Percentiles rank a stretch among this genome's conserved stretches.
phyloP scores from a whole-genome alignment of 805 yeast species.

The Saturnispora sekii region DNA sequence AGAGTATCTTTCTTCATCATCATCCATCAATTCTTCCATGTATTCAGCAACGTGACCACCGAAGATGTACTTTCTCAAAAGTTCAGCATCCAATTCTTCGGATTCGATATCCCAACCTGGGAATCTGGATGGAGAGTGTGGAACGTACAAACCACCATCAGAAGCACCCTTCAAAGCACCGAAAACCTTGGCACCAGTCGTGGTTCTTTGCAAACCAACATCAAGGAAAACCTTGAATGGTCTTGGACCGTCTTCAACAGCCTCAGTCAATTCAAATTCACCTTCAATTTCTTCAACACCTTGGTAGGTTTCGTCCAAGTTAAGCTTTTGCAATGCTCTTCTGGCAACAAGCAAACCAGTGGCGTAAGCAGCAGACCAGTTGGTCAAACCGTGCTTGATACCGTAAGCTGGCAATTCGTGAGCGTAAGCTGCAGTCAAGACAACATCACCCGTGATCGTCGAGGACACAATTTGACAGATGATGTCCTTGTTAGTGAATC shows the following conservation, averaged over 20 bases:
- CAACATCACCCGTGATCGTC: slow-evolving; percentile 94
- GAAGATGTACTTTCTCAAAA: slow-evolving; percentile 96
- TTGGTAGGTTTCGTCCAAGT: slow-evolving; percentile 93
- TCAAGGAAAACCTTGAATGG: slow-evolving; percentile 99
- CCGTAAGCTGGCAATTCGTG: slow-evolving; percentile 98
- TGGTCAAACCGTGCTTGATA: slow-evolving; percentile 95
- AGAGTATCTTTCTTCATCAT: slow-evolving; percentile 99
- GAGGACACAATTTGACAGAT: slow-evolving; percentile 96
- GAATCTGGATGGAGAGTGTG: slow-evolving; percentile 99
- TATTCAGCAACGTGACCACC: slow-evolving; percentile 99
- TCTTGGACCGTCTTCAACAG: slow-evolving; percentile 98
- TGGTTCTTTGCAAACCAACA: slow-evolving; percentile 99
- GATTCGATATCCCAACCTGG: slow-evolving; percentile 99
- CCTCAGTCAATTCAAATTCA: slow-evolving; percentile 97
- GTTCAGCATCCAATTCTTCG: slow-evolving; percentile 96
- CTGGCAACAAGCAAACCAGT: slow-evolving; percentile 97
- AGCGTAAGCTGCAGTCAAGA: slow-evolving; percentile 95
- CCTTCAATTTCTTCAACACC: slow-evolving; percentile 99
- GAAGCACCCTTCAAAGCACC: slow-evolving; percentile 99
- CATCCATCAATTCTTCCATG: slow-evolving; percentile 99
- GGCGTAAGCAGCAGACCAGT: slow-evolving; percentile 99
- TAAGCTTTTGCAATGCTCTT: slow-evolving; percentile 96
- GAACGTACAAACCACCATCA: slow-evolving; percentile 98
- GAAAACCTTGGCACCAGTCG: slow-evolving; percentile 99
- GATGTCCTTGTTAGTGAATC: slow-evolving; percentile 99